phyloP scores from a whole-genome alignment of 2,329 filamentous ascomycete genomes.

The Penicillium sp. region DNA sequence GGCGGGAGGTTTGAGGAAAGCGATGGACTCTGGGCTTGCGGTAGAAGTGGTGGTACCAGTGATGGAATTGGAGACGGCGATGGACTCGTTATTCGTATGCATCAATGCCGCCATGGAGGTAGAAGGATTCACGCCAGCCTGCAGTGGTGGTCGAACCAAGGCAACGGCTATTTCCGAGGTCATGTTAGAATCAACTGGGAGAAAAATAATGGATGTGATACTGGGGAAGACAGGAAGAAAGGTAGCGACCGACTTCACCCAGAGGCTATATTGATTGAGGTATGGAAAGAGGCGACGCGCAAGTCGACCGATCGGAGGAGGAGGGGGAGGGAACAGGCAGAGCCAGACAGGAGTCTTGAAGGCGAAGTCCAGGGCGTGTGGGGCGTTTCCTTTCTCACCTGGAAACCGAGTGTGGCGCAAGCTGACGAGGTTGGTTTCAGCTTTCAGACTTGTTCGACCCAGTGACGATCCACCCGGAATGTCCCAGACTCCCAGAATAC shows the following conservation, averaged over 20 bases:
- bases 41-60: slow-evolving; percentile 35
- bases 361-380: slow-evolving; percentile 38
- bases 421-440: slow-evolving; percentile 46
- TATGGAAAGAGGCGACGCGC: slow-evolving; percentile 10
- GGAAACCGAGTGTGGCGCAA: slow-evolving; percentile 50
- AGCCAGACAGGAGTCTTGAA: slow-evolving; percentile 17
- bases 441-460: slow-evolving; percentile 33
- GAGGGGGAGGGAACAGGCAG: slow-evolving; percentile 14
- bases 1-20: slow-evolving; percentile 40
- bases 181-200: slow-evolving; percentile 40
- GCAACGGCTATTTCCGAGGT: slow-evolving; percentile 38
- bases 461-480: slow-evolving; percentile 24
- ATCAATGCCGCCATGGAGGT: slow-evolving; percentile 50
- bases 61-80: slow-evolving; percentile 43
- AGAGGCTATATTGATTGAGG: slow-evolving; percentile 16
- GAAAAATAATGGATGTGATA: slow-evolving; percentile 4
- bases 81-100: slow-evolving; percentile 47
- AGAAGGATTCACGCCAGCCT: slow-evolving; percentile 37
- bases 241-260: slow-evolving; percentile 27
- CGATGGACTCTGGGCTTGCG: slow-evolving; percentile 37
- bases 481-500: neutral
- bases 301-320: slow-evolving; percentile 9
- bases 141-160: slow-evolving; percentile 36
- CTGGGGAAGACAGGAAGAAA: slow-evolving; percentile 9
- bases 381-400: slow-evolving; percentile 40